Conservation (phyloP, 805 yeast species). For the Starmerella scarabaei region DNA sequence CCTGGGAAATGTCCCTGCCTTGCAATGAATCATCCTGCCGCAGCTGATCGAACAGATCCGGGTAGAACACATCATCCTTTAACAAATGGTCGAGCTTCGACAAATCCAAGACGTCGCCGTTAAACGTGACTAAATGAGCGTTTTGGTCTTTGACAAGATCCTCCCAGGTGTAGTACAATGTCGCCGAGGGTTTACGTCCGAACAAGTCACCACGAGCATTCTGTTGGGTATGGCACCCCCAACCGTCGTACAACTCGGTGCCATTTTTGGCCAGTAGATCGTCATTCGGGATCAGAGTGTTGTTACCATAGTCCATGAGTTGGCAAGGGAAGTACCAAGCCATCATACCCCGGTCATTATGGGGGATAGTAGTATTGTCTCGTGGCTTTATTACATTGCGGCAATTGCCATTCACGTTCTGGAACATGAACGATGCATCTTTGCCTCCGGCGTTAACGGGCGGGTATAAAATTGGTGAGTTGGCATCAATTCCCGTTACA, state of each 20-base stretch:
- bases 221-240: conserved; percentile 78
- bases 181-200: conserved; percentile 55
- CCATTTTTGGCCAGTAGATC: conserved; percentile 24
- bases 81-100: conserved; percentile 65
- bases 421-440: conserved; percentile 54
- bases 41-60: conserved; percentile 54
- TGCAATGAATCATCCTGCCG: conserved; percentile 39
- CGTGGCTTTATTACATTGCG: conserved; percentile 61
- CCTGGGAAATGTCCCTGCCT: conserved; percentile 75
- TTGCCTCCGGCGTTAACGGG: conserved; percentile 67
- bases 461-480: conserved; percentile 65
- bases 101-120: conserved; percentile 80
- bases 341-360: conserved; percentile 38
- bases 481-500: conserved; percentile 59
- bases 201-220: conserved; percentile 51
- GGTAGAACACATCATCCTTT: conserved; percentile 55
- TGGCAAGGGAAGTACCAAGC: conserved; percentile 98
- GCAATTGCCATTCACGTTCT: conserved; percentile 88
- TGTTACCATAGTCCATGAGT: conserved; percentile 41
- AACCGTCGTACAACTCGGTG: conserved; percentile 54
- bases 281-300: conserved; percentile 53
- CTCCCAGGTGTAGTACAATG: conserved; percentile 83
- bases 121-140: conserved; percentile 73
- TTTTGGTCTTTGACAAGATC: conserved; percentile 48
- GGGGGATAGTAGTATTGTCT: conserved; percentile 58